Conservation (phyloP, 2,329 filamentous ascomycete genomes). For the Neurospora crassa region DNA sequence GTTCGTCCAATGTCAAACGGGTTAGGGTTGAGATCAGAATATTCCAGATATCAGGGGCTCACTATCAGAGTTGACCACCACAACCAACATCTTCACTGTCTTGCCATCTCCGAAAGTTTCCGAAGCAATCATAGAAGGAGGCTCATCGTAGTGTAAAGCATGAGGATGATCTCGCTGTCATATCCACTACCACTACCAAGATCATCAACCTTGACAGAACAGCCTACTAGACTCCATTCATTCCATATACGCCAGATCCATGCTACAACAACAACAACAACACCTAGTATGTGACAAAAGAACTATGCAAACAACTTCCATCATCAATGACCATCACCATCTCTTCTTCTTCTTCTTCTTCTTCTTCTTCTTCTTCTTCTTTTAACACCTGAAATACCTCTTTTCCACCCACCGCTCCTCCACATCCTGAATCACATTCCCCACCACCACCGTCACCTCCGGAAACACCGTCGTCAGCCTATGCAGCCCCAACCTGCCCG, state of each 20-base stretch:
- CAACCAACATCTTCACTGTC: background rate
- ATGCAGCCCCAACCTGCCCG: slow-evolving; percentile 74
- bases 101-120: background rate
- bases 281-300: background rate
- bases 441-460: slow-evolving; percentile 75
- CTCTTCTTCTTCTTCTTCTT: no score
- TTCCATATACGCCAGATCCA: background rate
- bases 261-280: background rate
- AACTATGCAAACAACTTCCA: background rate
- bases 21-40: no score
- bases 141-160: background rate
- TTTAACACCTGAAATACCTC: slow-evolving; percentile 78
- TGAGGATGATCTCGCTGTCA: background rate
- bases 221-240: background rate
- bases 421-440: slow-evolving; percentile 68
- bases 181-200: background rate
- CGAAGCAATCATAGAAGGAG: background rate
- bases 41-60: background rate
- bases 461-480: slow-evolving; percentile 84
- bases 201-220: background rate
- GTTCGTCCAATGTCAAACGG: background rate
- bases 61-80: background rate
- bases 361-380: no score
- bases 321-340: no score
- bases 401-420: slow-evolving; percentile 86